phyloP scores from a whole-genome alignment of 2,329 filamentous ascomycete genomes.

The Phialophora expanda region DNA sequence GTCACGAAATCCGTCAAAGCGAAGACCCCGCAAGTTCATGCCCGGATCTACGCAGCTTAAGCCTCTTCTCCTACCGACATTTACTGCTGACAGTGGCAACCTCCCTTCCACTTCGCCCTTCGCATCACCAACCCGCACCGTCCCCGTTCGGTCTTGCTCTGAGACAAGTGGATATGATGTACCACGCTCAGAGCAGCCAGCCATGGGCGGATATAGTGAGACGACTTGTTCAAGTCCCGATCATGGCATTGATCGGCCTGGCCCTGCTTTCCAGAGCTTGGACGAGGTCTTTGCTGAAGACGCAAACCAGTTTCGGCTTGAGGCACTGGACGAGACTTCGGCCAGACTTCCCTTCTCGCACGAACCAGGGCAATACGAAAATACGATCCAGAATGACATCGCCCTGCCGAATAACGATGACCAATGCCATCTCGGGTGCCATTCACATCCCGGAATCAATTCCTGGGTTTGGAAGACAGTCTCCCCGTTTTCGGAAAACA shows the following conservation, averaged over 20 bases:
- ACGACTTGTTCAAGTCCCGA: slow-evolving; percentile 19
- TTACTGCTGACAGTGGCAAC: slow-evolving; percentile 36
- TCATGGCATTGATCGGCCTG: slow-evolving; percentile 4
- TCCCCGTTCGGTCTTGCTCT: slow-evolving; percentile 1
- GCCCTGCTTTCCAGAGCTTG: slow-evolving; percentile 31
- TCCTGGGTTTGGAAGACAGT: slow-evolving; percentile 29
- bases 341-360: slow-evolving; percentile 5
- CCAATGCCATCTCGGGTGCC: neutral
- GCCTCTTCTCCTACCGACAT: slow-evolving; percentile 43
- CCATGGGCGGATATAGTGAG: slow-evolving; percentile 41
- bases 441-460: slow-evolving; percentile 20
- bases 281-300: slow-evolving; percentile 31
- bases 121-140: slow-evolving; percentile 30
- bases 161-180: neutral
- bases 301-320: slow-evolving; percentile 7
- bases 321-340: slow-evolving; percentile 1
- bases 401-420: neutral
- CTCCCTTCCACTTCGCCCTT: slow-evolving; percentile 30
- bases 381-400: neutral
- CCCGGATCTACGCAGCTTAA: slow-evolving; percentile 46
- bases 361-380: slow-evolving; percentile 1
- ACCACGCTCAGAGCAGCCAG: neutral
- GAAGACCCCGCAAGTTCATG: slow-evolving; percentile 45
- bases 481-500: neutral
- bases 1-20: slow-evolving; percentile 34